A percentile compares a stretch with the other conserved stretches of the same genome.
Conservation (phyloP, 2,329 filamentous ascomycete species). For the Aspergillus luchuensis region DNA sequence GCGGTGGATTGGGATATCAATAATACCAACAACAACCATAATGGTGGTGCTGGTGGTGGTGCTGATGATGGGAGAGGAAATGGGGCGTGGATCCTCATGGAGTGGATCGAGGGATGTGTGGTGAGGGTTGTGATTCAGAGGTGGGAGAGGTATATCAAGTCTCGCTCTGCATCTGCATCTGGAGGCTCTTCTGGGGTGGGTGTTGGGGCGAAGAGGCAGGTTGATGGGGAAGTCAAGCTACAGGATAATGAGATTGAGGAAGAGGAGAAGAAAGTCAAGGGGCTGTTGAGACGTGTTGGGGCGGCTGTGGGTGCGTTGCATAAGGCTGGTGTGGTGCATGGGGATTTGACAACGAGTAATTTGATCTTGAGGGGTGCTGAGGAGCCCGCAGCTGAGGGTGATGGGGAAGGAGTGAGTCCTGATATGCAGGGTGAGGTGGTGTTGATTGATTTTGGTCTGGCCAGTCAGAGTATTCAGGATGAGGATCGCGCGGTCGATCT, state of each 20-base stretch:
- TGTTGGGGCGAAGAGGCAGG: too few species aligned
- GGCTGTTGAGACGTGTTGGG: slow-evolving; percentile 71
- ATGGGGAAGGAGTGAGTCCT: slow-evolving; percentile 24
- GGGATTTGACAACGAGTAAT: slow-evolving; percentile 96
- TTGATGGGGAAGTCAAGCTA: slow-evolving; percentile 35
- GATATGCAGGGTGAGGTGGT: slow-evolving; percentile 72
- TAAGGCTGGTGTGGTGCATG: slow-evolving; percentile 83
- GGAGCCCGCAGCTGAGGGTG: slow-evolving; percentile 14
- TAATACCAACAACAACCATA: too few species aligned
- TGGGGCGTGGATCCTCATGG: slow-evolving; percentile 76
- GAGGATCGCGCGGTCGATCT: slow-evolving; percentile 95
- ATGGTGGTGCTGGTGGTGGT: too few species aligned
- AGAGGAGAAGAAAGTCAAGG: slow-evolving; percentile 57
- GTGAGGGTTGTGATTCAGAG: slow-evolving; percentile 70
- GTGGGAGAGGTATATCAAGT: slow-evolving; percentile 59
- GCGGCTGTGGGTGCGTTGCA: slow-evolving; percentile 74
- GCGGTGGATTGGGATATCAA: slow-evolving; percentile 59
- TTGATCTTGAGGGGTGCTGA: slow-evolving; percentile 70
- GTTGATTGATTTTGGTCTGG: slow-evolving; percentile 92
- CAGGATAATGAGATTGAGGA: slow-evolving; percentile 22
- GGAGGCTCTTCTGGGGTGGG: too few species aligned
- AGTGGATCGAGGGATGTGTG: slow-evolving; percentile 77
- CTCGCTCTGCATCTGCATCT: too few species aligned
- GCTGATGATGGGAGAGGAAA: slow-evolving; percentile 27
- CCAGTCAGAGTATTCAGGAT: slow-evolving; percentile 75